Evolutionary conservation across 2,329 filamentous ascomycete genomes (phyloP).

Genomic region (Talaromyces sp.): DNA sequence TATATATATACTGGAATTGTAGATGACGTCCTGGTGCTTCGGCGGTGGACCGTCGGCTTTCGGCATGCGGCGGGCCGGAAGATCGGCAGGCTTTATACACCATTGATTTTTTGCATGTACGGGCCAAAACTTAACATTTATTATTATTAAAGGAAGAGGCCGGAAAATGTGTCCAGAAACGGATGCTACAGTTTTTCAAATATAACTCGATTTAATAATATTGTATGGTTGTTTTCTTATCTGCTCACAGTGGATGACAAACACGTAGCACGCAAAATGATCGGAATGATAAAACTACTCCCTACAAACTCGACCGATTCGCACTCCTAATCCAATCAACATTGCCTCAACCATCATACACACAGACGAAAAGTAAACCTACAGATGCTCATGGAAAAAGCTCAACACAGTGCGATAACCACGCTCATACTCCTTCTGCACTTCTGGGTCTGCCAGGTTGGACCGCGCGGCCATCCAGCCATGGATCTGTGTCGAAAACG

Average conservation of each 20-base stretch:
- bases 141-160: neutral
- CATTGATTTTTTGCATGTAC: neutral
- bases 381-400: constrained; percentile 39
- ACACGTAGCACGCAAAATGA: neutral
- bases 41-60: neutral
- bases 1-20: neutral
- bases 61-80: neutral
- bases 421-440: constrained; percentile 39
- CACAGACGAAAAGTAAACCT: constrained; percentile 1
- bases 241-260: neutral
- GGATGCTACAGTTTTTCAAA: neutral
- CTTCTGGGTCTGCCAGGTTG: constrained; percentile 34
- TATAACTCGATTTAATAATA: neutral
- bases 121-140: neutral
- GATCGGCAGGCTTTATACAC: neutral
- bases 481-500: constrained; percentile 39
- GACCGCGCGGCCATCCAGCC: constrained; percentile 44
- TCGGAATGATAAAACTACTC: neutral
- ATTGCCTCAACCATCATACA: neutral
- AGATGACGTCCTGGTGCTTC: neutral
- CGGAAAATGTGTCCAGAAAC: neutral
- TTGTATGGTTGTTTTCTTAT: too few relatives aligned
- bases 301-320: neutral
- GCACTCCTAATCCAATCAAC: neutral
- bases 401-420: constrained; percentile 36